These are phyloP conservation scores for Cinchona pubescens DNA, from an alignment of 257 asterid genomes.

Conservation along the genomic window DNA sequence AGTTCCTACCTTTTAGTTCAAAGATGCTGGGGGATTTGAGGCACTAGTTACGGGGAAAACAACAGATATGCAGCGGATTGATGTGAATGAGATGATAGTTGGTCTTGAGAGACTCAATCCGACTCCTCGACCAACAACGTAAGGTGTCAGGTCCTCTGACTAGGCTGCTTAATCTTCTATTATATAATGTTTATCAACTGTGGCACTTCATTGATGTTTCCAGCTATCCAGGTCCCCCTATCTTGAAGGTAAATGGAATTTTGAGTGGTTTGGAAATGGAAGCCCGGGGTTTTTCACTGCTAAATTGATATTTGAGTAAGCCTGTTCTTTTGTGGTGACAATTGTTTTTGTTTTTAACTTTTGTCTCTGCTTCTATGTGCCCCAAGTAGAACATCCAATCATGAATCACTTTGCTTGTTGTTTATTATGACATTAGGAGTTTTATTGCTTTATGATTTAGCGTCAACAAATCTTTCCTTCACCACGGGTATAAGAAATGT, in stretches of 20 bases:
- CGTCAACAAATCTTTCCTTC: background rate
- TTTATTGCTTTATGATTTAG: background rate
- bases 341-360: background rate
- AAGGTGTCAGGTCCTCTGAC: conserved; percentile 37
- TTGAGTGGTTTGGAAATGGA: conserved; percentile 76
- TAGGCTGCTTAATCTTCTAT: conserved; percentile 4
- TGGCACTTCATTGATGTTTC: conserved; percentile 22
- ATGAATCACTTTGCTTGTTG: background rate
- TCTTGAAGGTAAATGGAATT: conserved; percentile 71
- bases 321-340: conserved; percentile 3
- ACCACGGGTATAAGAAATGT: background rate
- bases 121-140: conserved; percentile 91
- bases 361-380: background rate
- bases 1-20: conserved; percentile 41
- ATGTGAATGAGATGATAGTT: conserved; percentile 73
- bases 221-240: conserved; percentile 62
- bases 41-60: conserved; percentile 63
- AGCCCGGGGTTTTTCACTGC: conserved; percentile 69
- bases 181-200: background rate
- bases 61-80: conserved; percentile 58
- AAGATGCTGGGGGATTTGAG: conserved; percentile 81
- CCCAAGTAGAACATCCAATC: too few relatives aligned
- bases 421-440: background rate
- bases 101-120: conserved; percentile 85
- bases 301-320: conserved; percentile 61